A percentile compares a stretch with the other conserved stretches of the same genome.
Conservation (phyloP, 2,329 filamentous ascomycete genomes). For the Emergomyces orientalis region DNA sequence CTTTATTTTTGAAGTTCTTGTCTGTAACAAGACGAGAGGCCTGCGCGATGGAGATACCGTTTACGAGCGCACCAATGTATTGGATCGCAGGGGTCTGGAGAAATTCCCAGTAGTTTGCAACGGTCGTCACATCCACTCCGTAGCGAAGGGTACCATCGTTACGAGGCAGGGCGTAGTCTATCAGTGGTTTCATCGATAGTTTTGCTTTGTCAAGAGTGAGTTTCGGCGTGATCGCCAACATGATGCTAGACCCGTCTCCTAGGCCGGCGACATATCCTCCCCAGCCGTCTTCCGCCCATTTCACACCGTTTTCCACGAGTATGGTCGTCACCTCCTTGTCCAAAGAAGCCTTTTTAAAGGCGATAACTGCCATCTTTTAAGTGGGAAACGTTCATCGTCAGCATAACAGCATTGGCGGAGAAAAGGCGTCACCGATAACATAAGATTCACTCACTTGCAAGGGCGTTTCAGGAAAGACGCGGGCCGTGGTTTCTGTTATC, state of each 20-base stretch:
- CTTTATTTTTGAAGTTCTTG: constrained; percentile 6
- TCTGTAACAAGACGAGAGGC: constrained; percentile 8
- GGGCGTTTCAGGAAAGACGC: constrained; percentile 15
- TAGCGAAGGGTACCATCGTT: constrained; percentile 7
- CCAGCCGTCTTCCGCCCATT: constrained; percentile 19
- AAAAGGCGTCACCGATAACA: neutral
- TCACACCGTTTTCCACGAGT: constrained; percentile 14
- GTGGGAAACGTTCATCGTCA: neutral
- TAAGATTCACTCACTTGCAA: constrained; percentile 10
- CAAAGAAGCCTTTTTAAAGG: neutral
- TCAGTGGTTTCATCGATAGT: constrained; percentile 8
- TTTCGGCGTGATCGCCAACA: constrained; percentile 8
- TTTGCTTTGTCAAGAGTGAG: constrained; percentile 5
- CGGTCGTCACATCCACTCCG: constrained; percentile 7
- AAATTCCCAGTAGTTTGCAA: constrained; percentile 9
- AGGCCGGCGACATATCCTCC: constrained; percentile 15
- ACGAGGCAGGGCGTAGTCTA: constrained; percentile 5
- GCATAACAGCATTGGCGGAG: constrained; percentile 5
- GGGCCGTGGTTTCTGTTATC: constrained; percentile 28
- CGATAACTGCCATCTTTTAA: constrained; percentile 9
- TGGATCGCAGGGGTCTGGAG: neutral
- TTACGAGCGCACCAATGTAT: constrained; percentile 2
- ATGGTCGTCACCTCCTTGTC: constrained; percentile 9
- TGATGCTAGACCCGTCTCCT: neutral
- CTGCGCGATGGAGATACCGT: constrained; percentile 6